phyloP scores from a whole-genome alignment of 2,329 filamentous ascomycete species.

The Fusarium lateritium region DNA sequence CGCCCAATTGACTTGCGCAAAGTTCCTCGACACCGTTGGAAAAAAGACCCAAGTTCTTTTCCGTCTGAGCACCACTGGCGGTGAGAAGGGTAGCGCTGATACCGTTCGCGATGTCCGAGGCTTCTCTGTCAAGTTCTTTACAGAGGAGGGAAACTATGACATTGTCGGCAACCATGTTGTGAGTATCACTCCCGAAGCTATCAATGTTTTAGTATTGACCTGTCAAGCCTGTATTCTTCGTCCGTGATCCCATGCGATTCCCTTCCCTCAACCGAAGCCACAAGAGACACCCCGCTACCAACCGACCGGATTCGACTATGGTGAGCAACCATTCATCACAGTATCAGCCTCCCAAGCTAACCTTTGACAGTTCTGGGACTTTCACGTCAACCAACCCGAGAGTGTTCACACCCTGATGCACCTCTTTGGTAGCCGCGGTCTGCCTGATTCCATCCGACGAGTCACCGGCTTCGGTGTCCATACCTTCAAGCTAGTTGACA shows the following conservation, averaged over 20 bases:
- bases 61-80: constrained; percentile 80
- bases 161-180: constrained; percentile 61
- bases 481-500: constrained; percentile 24
- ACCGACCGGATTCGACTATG: constrained; percentile 26
- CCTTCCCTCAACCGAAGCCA: constrained; percentile 17
- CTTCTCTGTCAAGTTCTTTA: constrained; percentile 72
- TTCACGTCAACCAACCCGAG: constrained; percentile 36
- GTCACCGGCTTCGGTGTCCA: constrained; percentile 29
- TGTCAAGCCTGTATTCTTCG: constrained; percentile 3
- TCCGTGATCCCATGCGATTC: constrained; percentile 20
- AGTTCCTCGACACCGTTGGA: constrained; percentile 66
- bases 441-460: constrained; percentile 19
- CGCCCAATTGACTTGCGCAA: constrained; percentile 65
- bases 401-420: constrained; percentile 32
- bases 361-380: constrained; percentile 26
- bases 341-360: neutral
- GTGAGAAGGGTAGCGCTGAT: constrained; percentile 75
- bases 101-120: constrained; percentile 78
- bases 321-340: neutral
- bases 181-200: rapidly evolving
- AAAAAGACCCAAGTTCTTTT: constrained; percentile 71
- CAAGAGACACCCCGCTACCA: constrained; percentile 45
- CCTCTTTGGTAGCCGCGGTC: constrained; percentile 23
- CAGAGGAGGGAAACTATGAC: constrained; percentile 73
- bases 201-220: rapidly evolving